Evolutionary conservation across 306 rosid genomes (phyloP), one percentile per base, ranked within the genome.

Genomic region (Quercus glauca): DNA sequence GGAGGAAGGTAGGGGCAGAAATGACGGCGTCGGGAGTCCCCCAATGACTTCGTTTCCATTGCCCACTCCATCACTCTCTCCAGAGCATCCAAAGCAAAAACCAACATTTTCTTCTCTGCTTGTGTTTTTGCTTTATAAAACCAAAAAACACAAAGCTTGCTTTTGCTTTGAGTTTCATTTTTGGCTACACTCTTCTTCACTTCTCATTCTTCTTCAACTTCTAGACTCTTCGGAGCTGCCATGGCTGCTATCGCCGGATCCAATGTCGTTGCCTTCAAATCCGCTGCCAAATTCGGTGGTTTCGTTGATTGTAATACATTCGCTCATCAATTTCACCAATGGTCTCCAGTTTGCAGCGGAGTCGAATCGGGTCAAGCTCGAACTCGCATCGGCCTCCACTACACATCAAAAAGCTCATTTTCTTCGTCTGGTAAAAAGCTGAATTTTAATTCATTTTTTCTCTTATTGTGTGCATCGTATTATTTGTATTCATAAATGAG

Each of bases 181-280:
- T 88, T 76, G 76, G 78, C 80, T 77, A 20, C 78, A 35, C 78
- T 74, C 61, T 6, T 75, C 23, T 6, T 75, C n/a, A 33, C 76
- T 63, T 69, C 23, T 37, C 76, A 49, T 19, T 55, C 28, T 26
- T 26, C 28, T 26, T 26, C 28, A 0, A 26, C 6, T 60, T 60
- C 70, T 55, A 60, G 68, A 76, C 76, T 80, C 52, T 56, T 81
- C 71, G 60, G 73, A 77, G 78, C 84, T 63, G 2, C 73, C 53
- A 92, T 94, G 99, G 97, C 95, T 79, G 83, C 92, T 80, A 59
- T 94, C 18, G 77, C 89, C 58, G 90, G 88, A 76, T 90, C 97
- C 56, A 87, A 87, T 74, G 83, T 84, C 81, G 78, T 85, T 63
- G 80, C 90, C 76, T 81, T 85, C 61, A 87, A 83, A 72, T 77